Conservation (phyloP, 768 basidiomycete genomes). For the Scleroderma citrinum region DNA sequence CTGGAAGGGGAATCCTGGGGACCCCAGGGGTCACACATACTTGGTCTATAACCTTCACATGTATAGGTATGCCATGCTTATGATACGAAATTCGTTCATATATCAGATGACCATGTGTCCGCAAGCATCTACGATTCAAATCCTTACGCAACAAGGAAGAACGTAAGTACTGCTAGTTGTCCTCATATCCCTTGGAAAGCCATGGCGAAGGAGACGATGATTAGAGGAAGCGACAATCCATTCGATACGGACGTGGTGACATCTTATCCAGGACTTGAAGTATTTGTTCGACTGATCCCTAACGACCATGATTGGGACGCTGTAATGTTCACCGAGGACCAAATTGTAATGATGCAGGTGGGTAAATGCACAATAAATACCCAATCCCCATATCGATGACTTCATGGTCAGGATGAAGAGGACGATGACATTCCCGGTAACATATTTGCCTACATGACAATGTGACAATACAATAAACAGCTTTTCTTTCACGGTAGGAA, state of each 20-base stretch:
- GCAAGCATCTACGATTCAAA: constrained; percentile 32
- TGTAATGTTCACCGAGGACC: constrained; percentile 33
- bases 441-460: constrained; percentile 23
- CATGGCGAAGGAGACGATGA: constrained; percentile 10
- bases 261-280: constrained; percentile 24
- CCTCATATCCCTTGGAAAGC: constrained; percentile 11
- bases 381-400: neutral
- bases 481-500: neutral
- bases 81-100: constrained; percentile 28
- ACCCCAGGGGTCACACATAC: too few species aligned
- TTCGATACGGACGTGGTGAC: constrained; percentile 24
- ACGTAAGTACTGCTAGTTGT: constrained; percentile 7
- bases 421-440: neutral
- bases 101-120: constrained; percentile 6
- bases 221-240: constrained; percentile 5
- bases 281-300: constrained; percentile 8
- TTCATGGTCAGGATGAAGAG: constrained; percentile 4
- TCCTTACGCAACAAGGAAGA: constrained; percentile 14
- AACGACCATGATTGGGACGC: constrained; percentile 21
- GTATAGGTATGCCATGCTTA: constrained; percentile 33
- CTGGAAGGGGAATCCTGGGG: too few species aligned
- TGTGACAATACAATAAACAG: constrained; percentile 11
- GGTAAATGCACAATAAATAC: neutral
- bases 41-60: constrained; percentile 15
- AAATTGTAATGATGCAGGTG: constrained; percentile 30